A percentile compares a stretch with the other conserved stretches of the same genome.
phyloP scores from a whole-genome alignment of 2,329 filamentous ascomycete species.

The Xylaria sp. region DNA sequence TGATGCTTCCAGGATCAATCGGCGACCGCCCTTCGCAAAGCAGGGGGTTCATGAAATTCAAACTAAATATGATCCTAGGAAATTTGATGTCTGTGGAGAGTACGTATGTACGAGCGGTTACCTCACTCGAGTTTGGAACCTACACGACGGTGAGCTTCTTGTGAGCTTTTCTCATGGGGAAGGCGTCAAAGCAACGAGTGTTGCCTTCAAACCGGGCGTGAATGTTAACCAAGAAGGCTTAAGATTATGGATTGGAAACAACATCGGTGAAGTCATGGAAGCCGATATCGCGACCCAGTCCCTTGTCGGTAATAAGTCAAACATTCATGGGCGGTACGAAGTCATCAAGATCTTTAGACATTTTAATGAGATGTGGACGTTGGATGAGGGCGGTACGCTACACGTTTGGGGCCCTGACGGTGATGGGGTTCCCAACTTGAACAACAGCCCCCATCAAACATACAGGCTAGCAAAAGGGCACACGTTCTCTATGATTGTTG shows the following conservation, averaged over 20 bases:
- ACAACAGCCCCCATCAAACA: slow-evolving; percentile 75
- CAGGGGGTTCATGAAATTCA: slow-evolving; percentile 79
- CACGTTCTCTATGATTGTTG: slow-evolving; percentile 89
- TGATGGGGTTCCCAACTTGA: slow-evolving; percentile 77
- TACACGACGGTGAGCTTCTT: slow-evolving; percentile 82
- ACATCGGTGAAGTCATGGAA: slow-evolving; percentile 87
- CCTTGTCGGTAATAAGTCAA: slow-evolving; percentile 74
- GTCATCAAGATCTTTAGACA: slow-evolving; percentile 88
- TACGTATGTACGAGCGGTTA: slow-evolving; percentile 88
- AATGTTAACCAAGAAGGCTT: slow-evolving; percentile 83
- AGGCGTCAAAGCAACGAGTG: slow-evolving; percentile 80
- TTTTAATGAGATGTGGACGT: slow-evolving; percentile 89
- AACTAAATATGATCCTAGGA: slow-evolving; percentile 86
- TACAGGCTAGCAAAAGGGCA: slow-evolving; percentile 85
- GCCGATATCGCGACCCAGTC: slow-evolving; percentile 81
- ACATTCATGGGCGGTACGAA: slow-evolving; percentile 81
- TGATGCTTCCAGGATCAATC: slow-evolving; percentile 84
- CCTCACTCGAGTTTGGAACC: slow-evolving; percentile 88
- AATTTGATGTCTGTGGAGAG: slow-evolving; percentile 89
- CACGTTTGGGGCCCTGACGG: slow-evolving; percentile 86
- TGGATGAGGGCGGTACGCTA: slow-evolving; percentile 89
- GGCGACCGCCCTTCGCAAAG: slow-evolving; percentile 80
- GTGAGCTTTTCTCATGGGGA: slow-evolving; percentile 88
- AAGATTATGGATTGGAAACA: slow-evolving; percentile 90
- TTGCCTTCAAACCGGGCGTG: slow-evolving; percentile 85